phyloP scores from a whole-genome alignment of 2,329 filamentous ascomycete genomes.

The Ophiostoma ips region DNA sequence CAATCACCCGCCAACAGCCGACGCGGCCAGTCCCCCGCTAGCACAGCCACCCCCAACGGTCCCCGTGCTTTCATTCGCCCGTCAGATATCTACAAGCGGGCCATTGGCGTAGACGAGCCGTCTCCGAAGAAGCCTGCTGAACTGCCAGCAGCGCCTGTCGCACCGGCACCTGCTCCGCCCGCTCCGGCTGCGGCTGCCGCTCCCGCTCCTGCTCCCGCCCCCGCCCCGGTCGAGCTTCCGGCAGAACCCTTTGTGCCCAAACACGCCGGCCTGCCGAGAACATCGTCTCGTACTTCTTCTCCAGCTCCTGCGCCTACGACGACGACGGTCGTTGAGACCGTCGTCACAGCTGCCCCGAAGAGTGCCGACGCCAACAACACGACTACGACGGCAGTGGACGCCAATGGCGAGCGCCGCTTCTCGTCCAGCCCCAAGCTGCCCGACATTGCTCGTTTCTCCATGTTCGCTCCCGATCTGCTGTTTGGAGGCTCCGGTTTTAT shows the following conservation, averaged over 20 bases:
- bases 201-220: not conserved
- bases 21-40: constrained; percentile 15
- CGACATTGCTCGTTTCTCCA: constrained; percentile 42
- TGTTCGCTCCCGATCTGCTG: constrained; percentile 46
- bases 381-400: not conserved
- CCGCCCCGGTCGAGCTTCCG: not conserved
- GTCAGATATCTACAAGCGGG: constrained; percentile 62
- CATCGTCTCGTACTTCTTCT: not conserved
- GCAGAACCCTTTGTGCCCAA: not conserved
- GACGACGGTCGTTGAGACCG: not conserved
- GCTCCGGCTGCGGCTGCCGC: not conserved
- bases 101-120: constrained; percentile 18
- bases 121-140: not conserved
- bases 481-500: constrained; percentile 20
- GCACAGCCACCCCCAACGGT: not conserved
- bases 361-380: not conserved
- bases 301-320: not conserved
- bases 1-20: constrained; percentile 10
- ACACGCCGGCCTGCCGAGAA: too few relatives aligned
- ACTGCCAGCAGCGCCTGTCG: not conserved
- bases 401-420: constrained; percentile 18
- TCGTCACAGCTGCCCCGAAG: not conserved
- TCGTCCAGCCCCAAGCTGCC: constrained; percentile 46
- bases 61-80: constrained; percentile 53
- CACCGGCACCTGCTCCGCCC: not conserved